A percentile compares a stretch with the other conserved stretches of the same genome.
These are phyloP conservation scores for Infundibulicybe gibba DNA, from an alignment of 768 basidiomycete species.

Conservation along the genomic window DNA sequence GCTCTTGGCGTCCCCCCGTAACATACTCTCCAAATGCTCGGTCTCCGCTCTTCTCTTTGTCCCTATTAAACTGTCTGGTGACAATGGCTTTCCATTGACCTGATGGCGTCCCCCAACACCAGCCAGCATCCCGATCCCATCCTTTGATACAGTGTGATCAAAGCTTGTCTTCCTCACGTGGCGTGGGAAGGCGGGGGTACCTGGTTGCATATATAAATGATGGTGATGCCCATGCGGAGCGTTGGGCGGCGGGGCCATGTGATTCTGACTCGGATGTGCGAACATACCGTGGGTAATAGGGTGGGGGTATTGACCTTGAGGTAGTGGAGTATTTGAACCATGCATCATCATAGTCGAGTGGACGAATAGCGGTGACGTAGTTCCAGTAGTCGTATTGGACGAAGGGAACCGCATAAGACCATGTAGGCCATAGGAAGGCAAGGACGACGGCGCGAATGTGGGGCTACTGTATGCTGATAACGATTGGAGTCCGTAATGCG, in stretches of 20 bases:
- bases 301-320: no score
- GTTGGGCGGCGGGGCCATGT: no score
- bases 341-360: no score
- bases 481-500: slow-evolving; percentile 26
- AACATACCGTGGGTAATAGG: no score
- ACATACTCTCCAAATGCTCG: slow-evolving; percentile 76
- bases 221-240: no score
- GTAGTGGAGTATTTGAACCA: no score
- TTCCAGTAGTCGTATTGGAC: slow-evolving; percentile 24
- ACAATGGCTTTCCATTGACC: slow-evolving; percentile 72
- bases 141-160: slow-evolving; percentile 83
- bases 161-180: slow-evolving; percentile 94
- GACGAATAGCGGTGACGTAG: slow-evolving; percentile 30
- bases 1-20: slow-evolving; percentile 74
- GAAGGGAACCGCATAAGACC: slow-evolving; percentile 44
- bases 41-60: slow-evolving; percentile 80
- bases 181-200: slow-evolving; percentile 51
- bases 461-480: slow-evolving; percentile 41
- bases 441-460: slow-evolving; percentile 63
- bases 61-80: slow-evolving; percentile 60
- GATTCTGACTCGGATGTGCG: no score
- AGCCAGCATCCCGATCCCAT: slow-evolving; percentile 55
- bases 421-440: slow-evolving; percentile 69
- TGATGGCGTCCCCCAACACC: slow-evolving; percentile 71
- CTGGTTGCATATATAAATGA: no score